Evolutionary conservation across 805 yeast species (phyloP).

Genomic region (Pichia rugopelliculosa): DNA sequence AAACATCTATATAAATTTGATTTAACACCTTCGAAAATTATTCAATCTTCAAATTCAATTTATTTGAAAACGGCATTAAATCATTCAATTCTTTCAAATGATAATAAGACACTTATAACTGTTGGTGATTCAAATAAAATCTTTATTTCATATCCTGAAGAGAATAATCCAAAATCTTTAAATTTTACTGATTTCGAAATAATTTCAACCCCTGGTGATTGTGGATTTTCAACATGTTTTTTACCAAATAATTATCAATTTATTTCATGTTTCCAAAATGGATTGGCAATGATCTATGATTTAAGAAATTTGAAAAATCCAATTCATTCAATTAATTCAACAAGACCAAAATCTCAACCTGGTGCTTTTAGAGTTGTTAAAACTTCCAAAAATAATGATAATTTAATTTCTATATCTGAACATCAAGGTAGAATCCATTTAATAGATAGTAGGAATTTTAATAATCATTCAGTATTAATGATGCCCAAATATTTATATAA

Average conservation of each 20-base stretch:
- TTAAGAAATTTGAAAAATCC: conserved; percentile 53
- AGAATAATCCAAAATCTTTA: background rate
- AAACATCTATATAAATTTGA: conserved; percentile 59
- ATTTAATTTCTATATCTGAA: conserved; percentile 68
- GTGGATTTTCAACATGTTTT: conserved; percentile 79
- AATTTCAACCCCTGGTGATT: conserved; percentile 51
- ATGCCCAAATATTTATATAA: conserved; percentile 37
- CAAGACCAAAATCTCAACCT: conserved; percentile 43
- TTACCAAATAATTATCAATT: conserved; percentile 68
- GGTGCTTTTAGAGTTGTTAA: conserved; percentile 37
- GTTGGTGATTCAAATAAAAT: conserved; percentile 76
- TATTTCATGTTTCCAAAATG: conserved; percentile 82
- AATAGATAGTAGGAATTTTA: conserved; percentile 66
- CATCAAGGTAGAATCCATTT: conserved; percentile 85
- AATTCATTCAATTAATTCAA: conserved; percentile 47
- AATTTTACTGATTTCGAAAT: conserved; percentile 30
- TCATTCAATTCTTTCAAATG: conserved; percentile 64
- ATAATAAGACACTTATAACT: conserved; percentile 47
- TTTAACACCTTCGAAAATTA: conserved; percentile 38
- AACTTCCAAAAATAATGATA: conserved; percentile 62
- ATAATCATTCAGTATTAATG: conserved; percentile 68
- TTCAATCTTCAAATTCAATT: conserved; percentile 31
- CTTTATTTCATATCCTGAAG: conserved; percentile 44
- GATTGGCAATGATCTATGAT: conserved; percentile 71
- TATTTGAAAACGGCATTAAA: conserved; percentile 63